These are phyloP conservation scores for Xylariaceae sp. DNA, from an alignment of 2,329 filamentous ascomycete genomes.

Conservation along the genomic window DNA sequence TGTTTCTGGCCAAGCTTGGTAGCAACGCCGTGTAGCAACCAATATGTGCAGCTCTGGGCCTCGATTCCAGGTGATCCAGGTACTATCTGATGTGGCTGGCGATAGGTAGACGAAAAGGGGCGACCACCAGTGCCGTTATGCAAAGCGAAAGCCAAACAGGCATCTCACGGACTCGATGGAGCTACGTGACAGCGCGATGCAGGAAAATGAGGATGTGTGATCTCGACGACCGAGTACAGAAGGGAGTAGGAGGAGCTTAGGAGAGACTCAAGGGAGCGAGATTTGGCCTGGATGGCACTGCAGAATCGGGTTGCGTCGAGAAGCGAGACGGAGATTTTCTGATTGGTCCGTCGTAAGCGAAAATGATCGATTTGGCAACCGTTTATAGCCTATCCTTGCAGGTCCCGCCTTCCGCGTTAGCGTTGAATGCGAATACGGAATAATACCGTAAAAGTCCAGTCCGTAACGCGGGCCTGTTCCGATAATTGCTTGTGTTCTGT, in stretches of 20 bases:
- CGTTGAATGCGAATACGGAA: conserved; percentile 8
- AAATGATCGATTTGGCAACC: conserved; percentile 14
- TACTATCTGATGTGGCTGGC: not conserved
- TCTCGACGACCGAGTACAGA: not conserved
- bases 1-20: not conserved
- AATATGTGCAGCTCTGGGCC: not conserved
- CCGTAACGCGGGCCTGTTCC: too few relatives aligned
- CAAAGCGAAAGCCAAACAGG: too few relatives aligned
- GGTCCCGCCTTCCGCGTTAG: conserved; percentile 20
- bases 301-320: conserved; percentile 26
- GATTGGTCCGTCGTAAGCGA: conserved; percentile 32
- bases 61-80: not conserved
- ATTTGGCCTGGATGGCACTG: too few relatives aligned
- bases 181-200: not conserved
- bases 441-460: not conserved
- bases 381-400: too few relatives aligned
- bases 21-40: not conserved
- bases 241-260: not conserved
- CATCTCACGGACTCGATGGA: not conserved
- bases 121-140: not conserved
- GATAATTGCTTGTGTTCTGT: too few relatives aligned
- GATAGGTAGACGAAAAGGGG: not conserved
- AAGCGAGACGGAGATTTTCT: conserved; percentile 32
- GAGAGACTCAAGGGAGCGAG: too few relatives aligned
- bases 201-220: not conserved